Conservation (phyloP, 2,329 filamentous ascomycete genomes). For the Furcasterigmium sp. region DNA sequence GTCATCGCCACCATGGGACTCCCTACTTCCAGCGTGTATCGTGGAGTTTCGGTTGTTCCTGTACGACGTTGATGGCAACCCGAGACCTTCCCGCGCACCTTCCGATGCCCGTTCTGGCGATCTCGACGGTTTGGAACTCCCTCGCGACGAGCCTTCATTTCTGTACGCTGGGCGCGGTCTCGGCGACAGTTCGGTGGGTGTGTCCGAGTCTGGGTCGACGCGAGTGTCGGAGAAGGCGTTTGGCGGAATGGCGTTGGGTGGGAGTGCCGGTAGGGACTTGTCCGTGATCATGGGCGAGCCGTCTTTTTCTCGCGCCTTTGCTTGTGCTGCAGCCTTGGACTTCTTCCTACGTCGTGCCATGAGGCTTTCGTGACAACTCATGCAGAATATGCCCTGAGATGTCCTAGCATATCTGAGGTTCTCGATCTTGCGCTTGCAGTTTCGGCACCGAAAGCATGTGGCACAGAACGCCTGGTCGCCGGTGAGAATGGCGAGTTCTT, state of each 20-base stretch:
- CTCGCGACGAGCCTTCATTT: conserved; percentile 51
- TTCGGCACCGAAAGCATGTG: conserved; percentile 93
- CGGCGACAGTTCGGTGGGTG: conserved; percentile 65
- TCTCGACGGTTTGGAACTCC: conserved; percentile 44
- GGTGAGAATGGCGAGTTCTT: conserved; percentile 93
- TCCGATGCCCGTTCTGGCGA: conserved; percentile 49
- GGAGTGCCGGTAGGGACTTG: conserved; percentile 88
- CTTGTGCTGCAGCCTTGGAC: conserved; percentile 61
- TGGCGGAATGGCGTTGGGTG: conserved; percentile 64
- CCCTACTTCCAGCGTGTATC: conserved; percentile 39
- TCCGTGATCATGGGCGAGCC: conserved; percentile 68
- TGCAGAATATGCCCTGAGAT: conserved; percentile 98
- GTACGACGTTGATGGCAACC: conserved; percentile 71
- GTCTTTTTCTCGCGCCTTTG: conserved; percentile 59
- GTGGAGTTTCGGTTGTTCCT: conserved; percentile 72
- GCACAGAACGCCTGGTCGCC: conserved; percentile 98
- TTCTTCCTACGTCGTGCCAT: conserved; percentile 92
- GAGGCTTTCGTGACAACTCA: conserved; percentile 95
- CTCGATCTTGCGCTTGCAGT: conserved; percentile 98
- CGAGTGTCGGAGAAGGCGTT: conserved; percentile 58
- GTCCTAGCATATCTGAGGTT: conserved; percentile 96
- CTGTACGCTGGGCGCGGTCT: conserved; percentile 49
- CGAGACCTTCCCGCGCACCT: conserved; percentile 48
- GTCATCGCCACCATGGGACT: conserved; percentile 44
- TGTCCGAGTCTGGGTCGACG: conserved; percentile 55